These are phyloP conservation scores for Dictyostelium intermedium DNA, from an alignment of 78 protist genomes.

Conservation along the genomic window DNA sequence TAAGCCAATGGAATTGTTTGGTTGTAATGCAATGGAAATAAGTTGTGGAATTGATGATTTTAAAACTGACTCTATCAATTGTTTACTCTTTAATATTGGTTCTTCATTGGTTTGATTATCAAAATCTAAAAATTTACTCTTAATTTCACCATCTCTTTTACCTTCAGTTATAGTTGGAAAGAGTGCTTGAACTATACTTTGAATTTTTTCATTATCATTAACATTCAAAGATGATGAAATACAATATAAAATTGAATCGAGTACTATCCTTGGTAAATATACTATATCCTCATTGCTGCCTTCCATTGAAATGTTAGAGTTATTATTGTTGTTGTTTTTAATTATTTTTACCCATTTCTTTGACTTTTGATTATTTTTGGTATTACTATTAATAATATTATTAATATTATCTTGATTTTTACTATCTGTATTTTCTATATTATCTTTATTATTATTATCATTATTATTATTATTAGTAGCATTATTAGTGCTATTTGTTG, in stretches of 20 bases:
- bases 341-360: neutral
- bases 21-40: neutral
- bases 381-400: neutral
- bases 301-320: neutral
- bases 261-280: slow-evolving; percentile 6
- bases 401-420: neutral
- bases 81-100: slow-evolving; percentile 7
- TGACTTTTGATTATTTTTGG: neutral
- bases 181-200: neutral
- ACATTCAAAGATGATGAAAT: neutral
- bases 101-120: neutral
- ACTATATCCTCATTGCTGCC: neutral
- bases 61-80: neutral
- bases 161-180: neutral
- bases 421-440: too few species aligned
- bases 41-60: neutral
- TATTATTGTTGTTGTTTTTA: neutral
- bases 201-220: neutral
- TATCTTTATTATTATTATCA: neutral
- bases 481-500: neutral
- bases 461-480: neutral
- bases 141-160: neutral
- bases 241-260: slow-evolving; percentile 8
- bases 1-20: neutral
- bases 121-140: neutral